Evolutionary conservation across 2,329 filamentous ascomycete species (phyloP), one percentile per base, ranked within the genome.

Genomic region (Thelonectria rubi): DNA sequence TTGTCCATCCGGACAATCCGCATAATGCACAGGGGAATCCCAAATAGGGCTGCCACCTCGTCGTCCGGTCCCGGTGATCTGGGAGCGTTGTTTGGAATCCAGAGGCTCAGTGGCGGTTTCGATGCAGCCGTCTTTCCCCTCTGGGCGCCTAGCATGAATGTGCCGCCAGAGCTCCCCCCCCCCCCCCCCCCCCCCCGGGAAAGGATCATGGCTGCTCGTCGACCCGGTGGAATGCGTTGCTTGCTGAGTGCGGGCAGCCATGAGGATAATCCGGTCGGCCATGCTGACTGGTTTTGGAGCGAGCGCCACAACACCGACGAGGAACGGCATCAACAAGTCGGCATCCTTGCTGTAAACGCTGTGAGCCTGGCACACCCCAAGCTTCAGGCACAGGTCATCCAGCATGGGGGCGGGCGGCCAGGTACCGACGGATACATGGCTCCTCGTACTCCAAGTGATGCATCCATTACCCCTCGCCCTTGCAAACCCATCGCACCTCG

Each of bases 331-430:
- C 12, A 37, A n/a, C 39, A 20, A 47, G 46, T 26, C 20, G 47
- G 21, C 34, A 61, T 53, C 53, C 53, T 39, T 56, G 53, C 48
- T 52, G 51, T 24, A 45, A 50, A 55, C 46, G 58, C 51, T 55
- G 57, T 51, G 43, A 48, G 45, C 43, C 20, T 48, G 54, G 24
- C 26, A 17, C 21, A 24, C 32, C 18, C 39, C 11, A 45, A 26
- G 51, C 21, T 30, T 72, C 75, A 76, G 74, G 74, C 73, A 76
- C 74, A 76, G 72, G 74, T 75, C 74, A 76, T 73, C 74, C 71
- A 70, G 73, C 71, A 73, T 65, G 69, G 68, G n/a, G 68, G 70
- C 65, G 71, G 73, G 69, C 73, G 75, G 21, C 21, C 45, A 47
- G 45, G 45, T 47, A 46, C 43, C 26, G 26, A 30, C 26, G 5